These are phyloP conservation scores for Colletotrichum sidae DNA, from an alignment of 2,329 filamentous ascomycete species.

Conservation along the genomic window DNA sequence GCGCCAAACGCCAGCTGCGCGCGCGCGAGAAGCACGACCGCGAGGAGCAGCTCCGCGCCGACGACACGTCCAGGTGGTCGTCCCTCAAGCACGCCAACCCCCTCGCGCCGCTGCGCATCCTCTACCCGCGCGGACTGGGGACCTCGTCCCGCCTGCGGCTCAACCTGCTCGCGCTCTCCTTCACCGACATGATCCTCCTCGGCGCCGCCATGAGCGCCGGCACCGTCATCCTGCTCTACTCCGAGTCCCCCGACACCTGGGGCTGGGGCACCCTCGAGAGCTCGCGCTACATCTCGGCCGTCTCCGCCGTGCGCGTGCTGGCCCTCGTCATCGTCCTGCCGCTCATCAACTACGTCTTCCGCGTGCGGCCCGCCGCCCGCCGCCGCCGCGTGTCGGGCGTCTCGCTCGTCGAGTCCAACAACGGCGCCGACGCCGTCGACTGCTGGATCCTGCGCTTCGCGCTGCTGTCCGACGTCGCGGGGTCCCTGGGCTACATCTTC, in stretches of 20 bases:
- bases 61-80: conserved; percentile 38
- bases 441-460: conserved; percentile 80
- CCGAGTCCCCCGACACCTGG: conserved; percentile 81
- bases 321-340: conserved; percentile 82
- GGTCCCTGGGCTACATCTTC: conserved; percentile 80
- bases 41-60: conserved; percentile 53
- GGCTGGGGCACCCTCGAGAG: conserved; percentile 85
- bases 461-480: conserved; percentile 80
- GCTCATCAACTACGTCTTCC: conserved; percentile 79
- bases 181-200: conserved; percentile 85
- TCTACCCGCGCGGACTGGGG: conserved; percentile 78
- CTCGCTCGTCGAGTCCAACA: conserved; percentile 59
- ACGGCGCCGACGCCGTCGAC: conserved; percentile 83
- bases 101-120: conserved; percentile 79
- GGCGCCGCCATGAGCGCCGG: conserved; percentile 84
- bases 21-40: conserved; percentile 76
- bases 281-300: conserved; percentile 82
- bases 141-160: conserved; percentile 71
- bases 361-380: conserved; percentile 62
- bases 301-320: conserved; percentile 81
- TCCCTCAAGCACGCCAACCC: conserved; percentile 66
- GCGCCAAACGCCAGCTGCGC: conserved; percentile 74
- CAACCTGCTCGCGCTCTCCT: conserved; percentile 85
- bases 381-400: conserved; percentile 52
- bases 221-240: conserved; percentile 87